Percentiles rank a stretch among this genome's conserved stretches.
phyloP scores from a whole-genome alignment of 768 basidiomycete genomes.

The Termitomyces sp. region DNA sequence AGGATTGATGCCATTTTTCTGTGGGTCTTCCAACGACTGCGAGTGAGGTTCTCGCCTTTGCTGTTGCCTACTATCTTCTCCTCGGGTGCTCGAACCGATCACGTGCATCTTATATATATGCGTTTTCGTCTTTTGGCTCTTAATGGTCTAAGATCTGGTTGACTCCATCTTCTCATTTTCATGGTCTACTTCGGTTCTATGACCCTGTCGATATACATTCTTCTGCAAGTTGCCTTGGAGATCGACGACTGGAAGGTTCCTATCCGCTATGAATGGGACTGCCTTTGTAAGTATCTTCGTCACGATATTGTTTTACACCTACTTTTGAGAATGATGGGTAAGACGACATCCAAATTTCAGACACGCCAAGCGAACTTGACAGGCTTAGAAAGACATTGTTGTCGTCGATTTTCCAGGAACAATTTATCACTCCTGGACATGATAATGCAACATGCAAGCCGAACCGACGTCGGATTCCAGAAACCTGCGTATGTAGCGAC shows the following conservation, averaged over 20 bases:
- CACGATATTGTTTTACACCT: not conserved
- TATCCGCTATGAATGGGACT: not conserved
- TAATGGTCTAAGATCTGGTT: not conserved
- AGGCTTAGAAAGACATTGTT: not conserved
- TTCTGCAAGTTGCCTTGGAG: not conserved
- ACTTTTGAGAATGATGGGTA: not conserved
- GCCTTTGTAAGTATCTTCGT: not conserved
- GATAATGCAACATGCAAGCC: not conserved
- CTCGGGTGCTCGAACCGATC: not conserved
- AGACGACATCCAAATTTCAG: not conserved
- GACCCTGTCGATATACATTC: not conserved
- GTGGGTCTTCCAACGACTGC: too few relatives aligned
- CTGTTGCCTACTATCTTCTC: not conserved
- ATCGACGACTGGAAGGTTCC: not conserved
- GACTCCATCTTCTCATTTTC: not conserved
- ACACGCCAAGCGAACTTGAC: not conserved
- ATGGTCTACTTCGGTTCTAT: not conserved
- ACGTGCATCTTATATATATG: not conserved
- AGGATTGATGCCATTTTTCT: too few relatives aligned
- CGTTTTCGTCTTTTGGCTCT: not conserved
- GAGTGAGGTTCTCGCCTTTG: not conserved
- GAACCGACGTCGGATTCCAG: not conserved
- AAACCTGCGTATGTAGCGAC: too few relatives aligned
- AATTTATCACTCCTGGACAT: not conserved
- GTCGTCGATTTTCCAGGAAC: not conserved